Evolutionary conservation across 495 filamentous ascomycete species (phyloP).

Genomic region (Aspergillus saccharolyticus): DNA sequence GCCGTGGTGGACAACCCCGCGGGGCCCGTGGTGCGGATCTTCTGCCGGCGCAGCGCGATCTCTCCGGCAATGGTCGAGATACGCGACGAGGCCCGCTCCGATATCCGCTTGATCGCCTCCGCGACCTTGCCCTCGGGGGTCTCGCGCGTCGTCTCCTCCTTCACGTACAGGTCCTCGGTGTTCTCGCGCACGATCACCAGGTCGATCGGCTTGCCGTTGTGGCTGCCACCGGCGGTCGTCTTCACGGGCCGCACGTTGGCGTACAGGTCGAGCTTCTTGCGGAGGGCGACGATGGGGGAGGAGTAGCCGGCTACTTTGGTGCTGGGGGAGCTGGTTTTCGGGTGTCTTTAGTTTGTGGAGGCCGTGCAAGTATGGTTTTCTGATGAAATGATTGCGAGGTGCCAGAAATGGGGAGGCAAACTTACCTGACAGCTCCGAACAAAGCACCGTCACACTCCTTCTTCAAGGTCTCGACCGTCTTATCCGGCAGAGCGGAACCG

Average conservation of each 20-base stretch:
- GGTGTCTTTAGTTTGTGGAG: conserved; percentile 7
- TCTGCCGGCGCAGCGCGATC: conserved; percentile 81
- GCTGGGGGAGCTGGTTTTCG: conserved; percentile 63
- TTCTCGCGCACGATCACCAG: conserved; percentile 98
- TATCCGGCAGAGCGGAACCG: conserved; percentile 80
- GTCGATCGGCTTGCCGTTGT: conserved; percentile 66
- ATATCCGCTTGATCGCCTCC: conserved; percentile 96
- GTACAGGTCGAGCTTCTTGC: conserved; percentile 91
- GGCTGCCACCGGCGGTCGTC: conserved; percentile 51
- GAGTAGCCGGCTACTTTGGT: conserved; percentile 90
- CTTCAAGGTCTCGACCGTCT: conserved; percentile 79
- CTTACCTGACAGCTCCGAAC: conserved; percentile 84
- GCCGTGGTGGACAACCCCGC: conserved; percentile 33
- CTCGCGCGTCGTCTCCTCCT: conserved; percentile 82
- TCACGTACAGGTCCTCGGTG: conserved; percentile 98
- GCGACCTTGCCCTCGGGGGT: conserved; percentile 74
- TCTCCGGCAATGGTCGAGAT: conserved; percentile 93
- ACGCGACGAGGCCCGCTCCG: conserved; percentile 70
- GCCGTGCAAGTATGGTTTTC: too few relatives aligned
- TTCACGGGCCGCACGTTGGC: conserved; percentile 98
- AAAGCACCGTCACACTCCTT: conserved; percentile 92
- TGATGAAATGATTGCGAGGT: too few relatives aligned
- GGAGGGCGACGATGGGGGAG: conserved; percentile 92
- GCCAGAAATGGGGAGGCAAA: not conserved
- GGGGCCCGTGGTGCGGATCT: conserved; percentile 55